Percentiles rank a stretch among this genome's conserved stretches.
Conservation (phyloP, 208 protist species). For the Tritrichomonas musculus region DNA sequence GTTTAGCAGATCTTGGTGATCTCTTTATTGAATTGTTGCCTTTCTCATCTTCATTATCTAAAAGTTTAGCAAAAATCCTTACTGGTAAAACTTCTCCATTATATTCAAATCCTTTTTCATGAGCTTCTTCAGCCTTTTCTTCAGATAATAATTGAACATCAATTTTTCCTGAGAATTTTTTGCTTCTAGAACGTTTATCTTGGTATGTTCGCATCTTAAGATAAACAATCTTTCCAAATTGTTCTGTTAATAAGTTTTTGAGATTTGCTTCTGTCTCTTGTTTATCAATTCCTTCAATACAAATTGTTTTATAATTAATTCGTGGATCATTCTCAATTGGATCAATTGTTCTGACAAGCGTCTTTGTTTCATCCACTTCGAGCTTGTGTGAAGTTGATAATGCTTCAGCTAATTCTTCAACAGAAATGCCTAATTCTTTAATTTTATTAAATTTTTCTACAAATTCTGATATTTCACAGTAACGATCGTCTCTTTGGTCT, state of each 20-base stretch:
- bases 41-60: too few relatives aligned
- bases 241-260: neutral
- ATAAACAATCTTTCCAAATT: neutral
- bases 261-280: neutral
- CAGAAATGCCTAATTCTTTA: neutral
- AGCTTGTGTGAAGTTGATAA: neutral
- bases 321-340: neutral
- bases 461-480: neutral
- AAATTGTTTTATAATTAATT: neutral
- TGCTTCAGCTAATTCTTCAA: neutral
- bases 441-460: neutral
- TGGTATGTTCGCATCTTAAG: neutral
- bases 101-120: neutral
- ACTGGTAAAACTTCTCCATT: neutral
- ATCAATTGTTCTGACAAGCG: neutral
- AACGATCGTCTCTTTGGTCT: neutral
- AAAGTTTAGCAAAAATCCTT: neutral
- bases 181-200: neutral
- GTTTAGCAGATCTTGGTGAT: too few relatives aligned
- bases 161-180: neutral
- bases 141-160: neutral
- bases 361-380: neutral
- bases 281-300: neutral
- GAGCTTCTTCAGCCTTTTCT: neutral
- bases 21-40: too few relatives aligned